Evolutionary conservation across 495 filamentous ascomycete species (phyloP), one percentile per base, ranked within the genome.

Genomic region (Hypomontagnella submonticulosa): DNA sequence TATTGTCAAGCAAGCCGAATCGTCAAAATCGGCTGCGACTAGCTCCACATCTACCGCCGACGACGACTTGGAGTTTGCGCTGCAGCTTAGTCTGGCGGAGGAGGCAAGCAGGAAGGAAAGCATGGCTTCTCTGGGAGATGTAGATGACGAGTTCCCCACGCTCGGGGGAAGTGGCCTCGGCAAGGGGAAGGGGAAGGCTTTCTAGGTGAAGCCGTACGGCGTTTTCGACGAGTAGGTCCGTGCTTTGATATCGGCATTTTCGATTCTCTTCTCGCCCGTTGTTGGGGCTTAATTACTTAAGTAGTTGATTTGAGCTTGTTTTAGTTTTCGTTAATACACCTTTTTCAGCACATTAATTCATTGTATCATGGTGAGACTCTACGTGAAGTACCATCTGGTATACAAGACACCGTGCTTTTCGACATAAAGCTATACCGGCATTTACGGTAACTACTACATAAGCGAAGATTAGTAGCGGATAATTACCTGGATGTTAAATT

Each of bases 21-120:
- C 66, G 19, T 62, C 64, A 32, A 66, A 48, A 11, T 37, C 40
- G 30, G 62, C 69, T 18, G 50, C 68, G 16, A 56, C 60, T 36
- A 42, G 67, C 55, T 57, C 71, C 51, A 19, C 46, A 4, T 34
- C 57, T n/a, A 36, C 56, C 47, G 27, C 41, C 4, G 83, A 92
- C 66, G 85, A 89, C 42, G 94, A 97, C 75, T 73, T 97, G 38
- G 90, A 96, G 41, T 87, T 92, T 59, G 95, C 95, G 2, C 76
- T 97, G 57, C 87, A 89, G 73, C 76, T 97, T 30, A 97, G 95
- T 73, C 75, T 97, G 43, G 90, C 88, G 10, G 93, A 97, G 76
- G 88, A 92, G 54, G 78, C 86, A 75, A 87, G 76, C 76, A 80
- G 76, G 57, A 73, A 71, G 63, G 59, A 70, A 48, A 62, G 64